Conservation (phyloP, 768 basidiomycete genomes). For the Dacryopinax primogenitus region DNA sequence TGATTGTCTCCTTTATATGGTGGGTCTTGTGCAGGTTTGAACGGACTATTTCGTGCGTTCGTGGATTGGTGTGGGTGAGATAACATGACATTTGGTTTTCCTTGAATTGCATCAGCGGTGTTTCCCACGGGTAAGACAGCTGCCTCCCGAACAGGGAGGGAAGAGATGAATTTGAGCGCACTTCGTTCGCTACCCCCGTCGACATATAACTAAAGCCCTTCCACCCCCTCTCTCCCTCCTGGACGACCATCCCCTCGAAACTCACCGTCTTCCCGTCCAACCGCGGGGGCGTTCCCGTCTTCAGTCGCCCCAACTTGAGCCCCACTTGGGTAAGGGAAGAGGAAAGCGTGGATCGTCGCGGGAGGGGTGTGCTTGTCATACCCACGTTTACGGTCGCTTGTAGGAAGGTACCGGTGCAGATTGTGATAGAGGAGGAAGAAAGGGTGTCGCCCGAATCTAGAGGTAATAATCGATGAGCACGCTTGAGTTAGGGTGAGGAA, state of each 20-base stretch:
- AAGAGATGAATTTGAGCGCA: conserved; percentile 25
- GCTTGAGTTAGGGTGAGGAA: background rate
- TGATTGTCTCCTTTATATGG: conserved; percentile 81
- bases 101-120: conserved; percentile 28
- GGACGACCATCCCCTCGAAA: conserved; percentile 45
- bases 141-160: background rate
- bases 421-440: conserved; percentile 6
- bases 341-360: conserved; percentile 49
- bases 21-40: conserved; percentile 65
- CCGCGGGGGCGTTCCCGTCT: conserved; percentile 72
- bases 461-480: conserved; percentile 1
- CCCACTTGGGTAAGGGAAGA: conserved; percentile 60
- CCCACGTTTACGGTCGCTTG: conserved; percentile 44
- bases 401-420: background rate
- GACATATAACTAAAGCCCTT: conserved; percentile 67
- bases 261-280: conserved; percentile 58
- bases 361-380: conserved; percentile 47
- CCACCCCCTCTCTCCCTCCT: conserved; percentile 54
- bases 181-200: conserved; percentile 55
- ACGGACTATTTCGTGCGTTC: conserved; percentile 61
- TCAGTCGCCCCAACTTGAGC: conserved; percentile 69
- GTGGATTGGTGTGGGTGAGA: conserved; percentile 56
- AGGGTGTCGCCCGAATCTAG: conserved; percentile 9
- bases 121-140: background rate
- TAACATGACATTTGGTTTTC: conserved; percentile 61